Evolutionary conservation across 2,329 filamentous ascomycete species (phyloP), one percentile per base, ranked within the genome.

Genomic region (Ceratocystis papillata): DNA sequence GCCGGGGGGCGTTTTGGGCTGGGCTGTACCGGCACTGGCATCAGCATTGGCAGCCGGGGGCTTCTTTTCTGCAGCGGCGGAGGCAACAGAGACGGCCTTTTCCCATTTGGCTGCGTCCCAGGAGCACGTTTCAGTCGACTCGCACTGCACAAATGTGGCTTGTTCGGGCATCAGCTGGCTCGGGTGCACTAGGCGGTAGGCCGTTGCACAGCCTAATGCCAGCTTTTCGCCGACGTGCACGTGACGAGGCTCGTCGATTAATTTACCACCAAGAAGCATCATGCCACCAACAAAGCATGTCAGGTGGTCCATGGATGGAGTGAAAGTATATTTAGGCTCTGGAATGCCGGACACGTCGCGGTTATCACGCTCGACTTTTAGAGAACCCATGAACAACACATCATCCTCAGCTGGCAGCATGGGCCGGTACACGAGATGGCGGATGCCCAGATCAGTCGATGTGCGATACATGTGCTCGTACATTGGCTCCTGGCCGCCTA

Each of bases 241-340:
- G 46, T 88, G 83, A 1, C 81, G 77, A 0, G 77, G 76, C 62
- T 78, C 74, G 22, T 77, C 71, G 67, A 87, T 83, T 28, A 87
- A 75, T 65, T 79, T 82, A 0, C 85, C 81, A 4, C 80, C 84
- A 20, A 89, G 79, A 1, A 79, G 85, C 44, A 87, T 81, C 77
- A 86, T 83, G 15, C 85, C 86, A 3, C 86, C 86, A 0, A 81
- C 77, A 71, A 87, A 89, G 73, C 86, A 88, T 3, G 80, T 79
- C 2, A 87, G 74, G 72, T 88, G 86, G 62, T 83, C 82, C 20
- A 73, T 73, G 68, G 78, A 74, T 3, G 76, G 71, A 12, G 74
- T 72, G 6, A 74, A 67, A 6, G 46, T 28, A 12, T 71, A 78
- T 57, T 60, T 64, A 67, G 15, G 28, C 28, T 10, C 25, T 15